Evolutionary conservation across 2,329 filamentous ascomycete species (phyloP).

Genomic region (Cordyceps javanica): DNA sequence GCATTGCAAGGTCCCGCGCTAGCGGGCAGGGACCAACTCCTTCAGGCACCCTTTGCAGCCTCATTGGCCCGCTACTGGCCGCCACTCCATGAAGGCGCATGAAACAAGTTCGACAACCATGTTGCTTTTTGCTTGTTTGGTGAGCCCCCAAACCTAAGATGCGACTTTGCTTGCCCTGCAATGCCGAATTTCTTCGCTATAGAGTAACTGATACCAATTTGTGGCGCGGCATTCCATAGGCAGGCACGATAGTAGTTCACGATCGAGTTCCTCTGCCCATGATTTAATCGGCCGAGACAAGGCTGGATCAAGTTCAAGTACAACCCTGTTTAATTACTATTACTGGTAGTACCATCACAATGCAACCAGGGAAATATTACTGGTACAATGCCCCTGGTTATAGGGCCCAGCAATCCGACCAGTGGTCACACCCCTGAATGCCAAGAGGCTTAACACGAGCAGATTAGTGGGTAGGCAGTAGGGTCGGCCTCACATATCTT

Average conservation of each 20-base stretch:
- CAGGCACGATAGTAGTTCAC: too few relatives aligned
- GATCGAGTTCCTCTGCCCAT: too few relatives aligned
- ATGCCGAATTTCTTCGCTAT: background rate
- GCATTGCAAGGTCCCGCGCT: background rate
- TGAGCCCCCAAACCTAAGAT: background rate
- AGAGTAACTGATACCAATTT: background rate
- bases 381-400: too few relatives aligned
- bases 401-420: too few relatives aligned
- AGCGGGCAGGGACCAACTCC: slow-evolving; percentile 4
- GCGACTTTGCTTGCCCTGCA: background rate
- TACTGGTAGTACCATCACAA: background rate
- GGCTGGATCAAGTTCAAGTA: too few relatives aligned
- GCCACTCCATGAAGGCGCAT: background rate
- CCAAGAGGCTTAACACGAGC: too few relatives aligned
- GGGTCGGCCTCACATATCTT: too few relatives aligned
- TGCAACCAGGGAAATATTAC: background rate
- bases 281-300: background rate
- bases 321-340: slow-evolving; percentile 6
- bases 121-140: background rate
- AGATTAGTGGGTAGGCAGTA: too few relatives aligned
- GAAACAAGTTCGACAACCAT: slow-evolving; percentile 10
- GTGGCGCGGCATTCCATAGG: too few relatives aligned
- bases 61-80: background rate
- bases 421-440: too few relatives aligned
- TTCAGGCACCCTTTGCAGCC: background rate